Evolutionary conservation across 352 stramenopile species (phyloP).

Genomic region (Phytophthora multivora): DNA sequence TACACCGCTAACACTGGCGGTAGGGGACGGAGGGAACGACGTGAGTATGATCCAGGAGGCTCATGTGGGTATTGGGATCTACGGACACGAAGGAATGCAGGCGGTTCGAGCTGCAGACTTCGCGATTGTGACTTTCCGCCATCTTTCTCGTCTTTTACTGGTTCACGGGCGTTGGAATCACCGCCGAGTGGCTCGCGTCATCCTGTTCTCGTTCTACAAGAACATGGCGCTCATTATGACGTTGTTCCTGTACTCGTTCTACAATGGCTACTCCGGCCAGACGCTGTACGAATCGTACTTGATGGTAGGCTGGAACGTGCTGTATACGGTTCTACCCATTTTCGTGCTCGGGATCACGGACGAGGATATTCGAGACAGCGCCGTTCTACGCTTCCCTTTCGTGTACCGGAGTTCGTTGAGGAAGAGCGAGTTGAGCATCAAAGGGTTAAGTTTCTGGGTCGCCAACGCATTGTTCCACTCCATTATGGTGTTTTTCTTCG

Average conservation of each 20-base stretch:
- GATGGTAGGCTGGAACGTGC: slow-evolving; percentile 95
- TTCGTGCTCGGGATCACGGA: slow-evolving; percentile 85
- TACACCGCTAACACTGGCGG: slow-evolving; percentile 91
- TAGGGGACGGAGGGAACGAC: slow-evolving; percentile 99
- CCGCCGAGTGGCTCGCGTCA: slow-evolving; percentile 75
- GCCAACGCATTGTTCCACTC: slow-evolving; percentile 79
- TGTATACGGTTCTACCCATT: slow-evolving; percentile 95
- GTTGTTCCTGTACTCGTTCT: slow-evolving; percentile 87
- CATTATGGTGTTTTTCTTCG: slow-evolving; percentile 73
- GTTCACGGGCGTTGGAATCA: slow-evolving; percentile 90
- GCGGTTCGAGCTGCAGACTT: slow-evolving; percentile 86
- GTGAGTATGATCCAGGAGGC: slow-evolving; percentile 99
- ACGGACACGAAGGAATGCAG: slow-evolving; percentile 96
- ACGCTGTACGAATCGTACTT: slow-evolving; percentile 88
- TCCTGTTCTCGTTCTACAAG: slow-evolving; percentile 91
- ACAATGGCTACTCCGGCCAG: slow-evolving; percentile 93
- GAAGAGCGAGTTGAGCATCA: slow-evolving; percentile 66
- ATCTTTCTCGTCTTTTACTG: slow-evolving; percentile 78
- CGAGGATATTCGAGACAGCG: slow-evolving; percentile 79
- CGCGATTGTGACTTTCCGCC: slow-evolving; percentile 81
- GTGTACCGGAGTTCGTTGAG: slow-evolving; percentile 78
- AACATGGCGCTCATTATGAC: slow-evolving; percentile 95
- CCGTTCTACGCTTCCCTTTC: slow-evolving; percentile 78
- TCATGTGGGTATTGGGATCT: slow-evolving; percentile 98
- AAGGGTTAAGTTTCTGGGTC: slow-evolving; percentile 66